phyloP scores from a whole-genome alignment of 139 green algal species.

The Coelastrella sp. region DNA sequence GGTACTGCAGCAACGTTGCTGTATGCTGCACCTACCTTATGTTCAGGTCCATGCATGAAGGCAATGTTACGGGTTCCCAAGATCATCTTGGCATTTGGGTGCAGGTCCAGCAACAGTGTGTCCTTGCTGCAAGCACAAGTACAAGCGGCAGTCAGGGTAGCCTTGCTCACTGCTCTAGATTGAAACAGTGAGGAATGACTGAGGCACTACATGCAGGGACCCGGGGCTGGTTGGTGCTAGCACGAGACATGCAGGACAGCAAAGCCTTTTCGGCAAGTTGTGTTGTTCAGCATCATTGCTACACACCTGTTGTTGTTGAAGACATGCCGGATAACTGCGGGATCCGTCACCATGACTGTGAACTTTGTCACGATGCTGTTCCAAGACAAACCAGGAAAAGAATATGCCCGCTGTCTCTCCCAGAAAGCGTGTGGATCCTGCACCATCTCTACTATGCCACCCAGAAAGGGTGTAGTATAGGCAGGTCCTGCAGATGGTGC shows the following conservation, averaged over 20 bases:
- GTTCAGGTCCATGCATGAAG: conserved; percentile 82
- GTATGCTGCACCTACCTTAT: conserved; percentile 70
- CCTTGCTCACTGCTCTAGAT: no score
- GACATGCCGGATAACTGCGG: conserved; percentile 72
- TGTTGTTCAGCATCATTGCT: not conserved
- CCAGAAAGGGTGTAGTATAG: conserved; percentile 75
- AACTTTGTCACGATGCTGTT: conserved; percentile 83
- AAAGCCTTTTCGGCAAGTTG: no score
- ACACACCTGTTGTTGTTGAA: conserved; percentile 70
- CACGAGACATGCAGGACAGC: no score
- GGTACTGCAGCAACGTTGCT: not conserved
- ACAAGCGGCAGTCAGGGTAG: no score
- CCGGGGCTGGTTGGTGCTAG: no score
- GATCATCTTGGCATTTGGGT: conserved; percentile 85
- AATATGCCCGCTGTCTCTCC: conserved; percentile 67
- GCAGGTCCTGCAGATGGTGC: conserved; percentile 70
- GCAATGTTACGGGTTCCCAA: conserved; percentile 86
- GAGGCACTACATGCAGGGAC: no score
- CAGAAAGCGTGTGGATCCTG: conserved; percentile 77
- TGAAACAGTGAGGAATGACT: no score
- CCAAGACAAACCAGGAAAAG: conserved; percentile 76
- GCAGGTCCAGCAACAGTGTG: conserved; percentile 81
- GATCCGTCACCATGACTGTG: conserved; percentile 86
- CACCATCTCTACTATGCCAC: conserved; percentile 86
- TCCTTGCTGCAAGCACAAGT: conserved; percentile 54